Base-by-base conservation (phyloP, 306 rosid genomes). In the Sicyos edulis region DNA sequence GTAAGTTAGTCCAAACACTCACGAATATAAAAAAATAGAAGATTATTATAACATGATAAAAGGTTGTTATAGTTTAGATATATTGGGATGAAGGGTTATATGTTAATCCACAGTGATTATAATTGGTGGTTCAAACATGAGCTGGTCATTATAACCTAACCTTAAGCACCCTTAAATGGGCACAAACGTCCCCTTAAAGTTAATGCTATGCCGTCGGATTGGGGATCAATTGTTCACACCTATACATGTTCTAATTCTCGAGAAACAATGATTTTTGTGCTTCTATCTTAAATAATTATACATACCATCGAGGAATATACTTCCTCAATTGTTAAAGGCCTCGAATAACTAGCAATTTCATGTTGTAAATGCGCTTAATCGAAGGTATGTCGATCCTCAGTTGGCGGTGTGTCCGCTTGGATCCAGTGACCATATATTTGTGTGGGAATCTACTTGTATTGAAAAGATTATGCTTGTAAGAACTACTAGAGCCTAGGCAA, bases 281-380 rank as follows among this genome's bases (percentile, higher is more conserved):
- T 65, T 42, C 53, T 42, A 65, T 65, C 32, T 64, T 37, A 32
- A 32, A 42, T 10, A 64, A n/a, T 64, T 42, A n/a, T 42, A 40
- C 45, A 40, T 40, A 19, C 34, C 71, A 66, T 65, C 54, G n/a
- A 44, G 19, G 34, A 65, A 7, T 15, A 62, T 29, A 34, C 15
- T 32, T 60, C 67, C 49, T 16, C 20, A 1, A 6, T 0, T 6
- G 45, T 40, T 40, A 40, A 40, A 6, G 45, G 45, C 32, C 54
- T 20, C 11, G 29, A 64, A 42, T 17, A 42, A 40, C 34, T 65
- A 20, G 6, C 54, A 6, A 44, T 66, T 19, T 66, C 54, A 66
- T 12, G n/a, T 20, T 20, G 22, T 29, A 20, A 66, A 42, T 65
- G 16, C 34, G 19, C 29, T 19, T 0, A 37, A 16, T 63, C 7